A percentile compares a stretch with the other conserved stretches of the same genome.
Evolutionary conservation across 1,139 yeast species (phyloP).

Genomic region (Debaryomyces coudertii): DNA sequence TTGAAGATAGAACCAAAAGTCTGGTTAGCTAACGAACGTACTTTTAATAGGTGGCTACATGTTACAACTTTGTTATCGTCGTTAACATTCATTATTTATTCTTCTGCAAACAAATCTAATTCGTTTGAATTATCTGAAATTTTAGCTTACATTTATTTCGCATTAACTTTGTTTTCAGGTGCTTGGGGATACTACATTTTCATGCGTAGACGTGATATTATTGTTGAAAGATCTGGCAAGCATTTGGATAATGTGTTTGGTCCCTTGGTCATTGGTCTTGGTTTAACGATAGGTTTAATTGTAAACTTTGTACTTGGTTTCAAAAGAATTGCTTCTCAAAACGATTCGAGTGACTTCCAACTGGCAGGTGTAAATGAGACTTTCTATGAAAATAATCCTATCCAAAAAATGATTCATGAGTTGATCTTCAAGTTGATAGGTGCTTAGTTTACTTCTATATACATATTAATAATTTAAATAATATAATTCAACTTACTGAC

Average conservation of each 20-base stretch:
- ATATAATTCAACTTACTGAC: not conserved
- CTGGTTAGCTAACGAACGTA: slow-evolving; percentile 97
- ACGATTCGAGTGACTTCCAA: slow-evolving; percentile 12
- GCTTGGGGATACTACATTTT: slow-evolving; percentile 88
- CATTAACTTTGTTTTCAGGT: slow-evolving; percentile 77
- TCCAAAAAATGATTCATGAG: slow-evolving; percentile 41
- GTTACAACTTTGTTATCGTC: slow-evolving; percentile 89
- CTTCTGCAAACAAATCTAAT: slow-evolving; percentile 69
- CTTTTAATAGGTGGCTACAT: slow-evolving; percentile 93
- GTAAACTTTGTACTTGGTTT: slow-evolving; percentile 76
- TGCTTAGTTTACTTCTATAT: slow-evolving; percentile 9
- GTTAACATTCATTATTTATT: slow-evolving; percentile 80
- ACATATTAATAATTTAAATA: not conserved
- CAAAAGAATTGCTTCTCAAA: slow-evolving; percentile 28
- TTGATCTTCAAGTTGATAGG: slow-evolving; percentile 26
- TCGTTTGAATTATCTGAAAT: slow-evolving; percentile 57
- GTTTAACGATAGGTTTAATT: slow-evolving; percentile 65
- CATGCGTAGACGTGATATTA: slow-evolving; percentile 68
- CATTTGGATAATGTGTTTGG: slow-evolving; percentile 91
- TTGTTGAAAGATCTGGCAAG: slow-evolving; percentile 78
- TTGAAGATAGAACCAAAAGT: slow-evolving; percentile 95
- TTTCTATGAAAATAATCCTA: slow-evolving; percentile 36
- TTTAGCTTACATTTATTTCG: slow-evolving; percentile 81
- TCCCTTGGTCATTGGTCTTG: slow-evolving; percentile 76
- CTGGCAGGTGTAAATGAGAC: slow-evolving; percentile 23